A percentile compares a stretch with the other conserved stretches of the same genome.
Conservation (phyloP, 352 stramenopile genomes). For the Globisporangium acanthophoron region DNA sequence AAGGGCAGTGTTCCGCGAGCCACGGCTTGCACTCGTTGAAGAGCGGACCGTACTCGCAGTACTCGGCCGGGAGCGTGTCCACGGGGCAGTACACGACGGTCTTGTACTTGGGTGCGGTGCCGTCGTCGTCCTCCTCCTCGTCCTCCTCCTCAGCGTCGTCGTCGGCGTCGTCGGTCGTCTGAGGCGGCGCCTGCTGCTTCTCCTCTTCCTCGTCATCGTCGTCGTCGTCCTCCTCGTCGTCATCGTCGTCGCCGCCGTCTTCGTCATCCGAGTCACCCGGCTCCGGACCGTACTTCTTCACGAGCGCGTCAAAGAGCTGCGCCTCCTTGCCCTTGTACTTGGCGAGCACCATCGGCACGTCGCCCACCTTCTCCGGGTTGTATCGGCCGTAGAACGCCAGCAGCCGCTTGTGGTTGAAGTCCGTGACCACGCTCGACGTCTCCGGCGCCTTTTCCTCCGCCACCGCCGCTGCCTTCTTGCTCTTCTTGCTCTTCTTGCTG, state of each 20-base stretch:
- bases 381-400: slow-evolving; percentile 81
- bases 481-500: slow-evolving; percentile 10
- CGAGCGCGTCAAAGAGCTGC: slow-evolving; percentile 72
- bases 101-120: slow-evolving; percentile 43
- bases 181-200: background rate
- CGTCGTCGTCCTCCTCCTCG: slow-evolving; percentile 29
- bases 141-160: slow-evolving; percentile 34
- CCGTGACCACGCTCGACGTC: slow-evolving; percentile 21
- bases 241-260: slow-evolving; percentile 39
- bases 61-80: slow-evolving; percentile 77
- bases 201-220: slow-evolving; percentile 34
- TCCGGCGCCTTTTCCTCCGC: slow-evolving; percentile 12
- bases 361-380: slow-evolving; percentile 72
- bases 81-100: slow-evolving; percentile 80
- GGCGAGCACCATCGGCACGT: slow-evolving; percentile 51
- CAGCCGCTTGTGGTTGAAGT: slow-evolving; percentile 63
- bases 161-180: slow-evolving; percentile 16
- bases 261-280: slow-evolving; percentile 68
- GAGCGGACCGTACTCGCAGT: slow-evolving; percentile 82
- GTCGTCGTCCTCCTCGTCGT: slow-evolving; percentile 16
- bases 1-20: slow-evolving; percentile 65
- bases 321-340: slow-evolving; percentile 84
- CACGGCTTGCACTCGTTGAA: slow-evolving; percentile 84
- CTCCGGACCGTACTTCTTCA: slow-evolving; percentile 84
- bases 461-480: slow-evolving; percentile 7